phyloP scores from a whole-genome alignment of 371 early-diverging fungal species.

The Lichtheimia ramosa region DNA sequence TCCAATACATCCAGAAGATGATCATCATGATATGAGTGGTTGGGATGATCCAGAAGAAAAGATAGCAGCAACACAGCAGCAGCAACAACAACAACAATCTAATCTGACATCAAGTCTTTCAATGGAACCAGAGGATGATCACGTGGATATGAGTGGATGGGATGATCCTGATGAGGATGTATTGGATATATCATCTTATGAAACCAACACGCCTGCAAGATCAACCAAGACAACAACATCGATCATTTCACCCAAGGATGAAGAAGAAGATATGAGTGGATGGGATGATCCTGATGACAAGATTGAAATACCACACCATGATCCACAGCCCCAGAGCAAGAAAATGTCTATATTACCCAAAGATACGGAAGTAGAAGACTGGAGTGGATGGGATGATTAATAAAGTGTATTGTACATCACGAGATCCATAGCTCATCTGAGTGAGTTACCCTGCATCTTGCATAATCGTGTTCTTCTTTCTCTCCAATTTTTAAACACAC shows the following conservation, averaged over 20 bases:
- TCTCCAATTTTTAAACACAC: neutral
- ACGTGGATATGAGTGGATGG: neutral
- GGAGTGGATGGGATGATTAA: slow-evolving; percentile 5
- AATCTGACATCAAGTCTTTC: neutral
- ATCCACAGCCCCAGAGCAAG: neutral
- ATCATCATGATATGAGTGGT: slow-evolving; percentile 2
- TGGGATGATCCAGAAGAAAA: neutral
- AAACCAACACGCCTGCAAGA: neutral
- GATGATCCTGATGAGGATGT: neutral
- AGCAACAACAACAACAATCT: neutral
- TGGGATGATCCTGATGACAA: neutral
- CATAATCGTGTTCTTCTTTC: too few species aligned
- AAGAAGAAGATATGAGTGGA: neutral
- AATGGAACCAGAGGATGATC: slow-evolving; percentile 1
- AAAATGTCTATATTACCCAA: slow-evolving; percentile 5
- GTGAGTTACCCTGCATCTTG: too few species aligned
- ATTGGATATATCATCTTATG: neutral
- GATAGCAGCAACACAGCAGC: neutral
- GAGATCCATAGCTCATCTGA: too few species aligned
- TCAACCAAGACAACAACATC: neutral
- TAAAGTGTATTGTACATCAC: too few species aligned
- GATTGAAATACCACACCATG: neutral
- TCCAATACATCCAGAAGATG: neutral
- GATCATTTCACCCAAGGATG: neutral
- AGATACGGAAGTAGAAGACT: slow-evolving; percentile 3